phyloP scores from a whole-genome alignment of 495 filamentous ascomycete genomes.

The Gamarada debralockiae region DNA sequence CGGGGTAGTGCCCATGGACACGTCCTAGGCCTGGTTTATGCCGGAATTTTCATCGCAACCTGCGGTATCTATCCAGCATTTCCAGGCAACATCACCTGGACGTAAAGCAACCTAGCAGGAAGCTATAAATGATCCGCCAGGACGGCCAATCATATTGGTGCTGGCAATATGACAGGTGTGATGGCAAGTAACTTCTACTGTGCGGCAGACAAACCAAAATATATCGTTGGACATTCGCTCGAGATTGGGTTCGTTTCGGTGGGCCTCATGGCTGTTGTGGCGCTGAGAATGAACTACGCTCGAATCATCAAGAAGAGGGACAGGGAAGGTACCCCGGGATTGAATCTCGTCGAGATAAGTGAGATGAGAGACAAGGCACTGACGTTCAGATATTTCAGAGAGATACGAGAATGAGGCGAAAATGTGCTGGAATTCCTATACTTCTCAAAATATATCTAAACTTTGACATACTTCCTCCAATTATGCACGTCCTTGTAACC shows the following conservation, averaged over 20 bases:
- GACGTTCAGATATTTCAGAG: conserved; percentile 69
- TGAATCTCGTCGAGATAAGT: conserved; percentile 45
- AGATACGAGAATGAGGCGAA: no score
- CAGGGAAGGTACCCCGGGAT: conserved; percentile 37
- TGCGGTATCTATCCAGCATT: conserved; percentile 59
- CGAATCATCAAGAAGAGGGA: conserved; percentile 58
- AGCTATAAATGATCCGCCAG: conserved; percentile 67
- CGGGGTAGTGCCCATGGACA: conserved; percentile 33
- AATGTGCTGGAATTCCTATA: no score
- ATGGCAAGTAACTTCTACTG: conserved; percentile 81
- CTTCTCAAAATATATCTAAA: not conserved
- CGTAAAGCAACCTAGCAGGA: conserved; percentile 67
- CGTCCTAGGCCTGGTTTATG: conserved; percentile 65
- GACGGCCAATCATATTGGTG: conserved; percentile 72
- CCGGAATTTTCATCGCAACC: conserved; percentile 67
- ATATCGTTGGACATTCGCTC: conserved; percentile 63
- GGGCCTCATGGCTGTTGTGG: conserved; percentile 54
- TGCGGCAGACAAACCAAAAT: conserved; percentile 56
- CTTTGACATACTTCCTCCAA: conserved; percentile 33
- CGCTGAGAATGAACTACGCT: conserved; percentile 53
- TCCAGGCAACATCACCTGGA: conserved; percentile 69
- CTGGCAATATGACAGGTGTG: conserved; percentile 68
- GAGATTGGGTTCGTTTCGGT: conserved; percentile 62
- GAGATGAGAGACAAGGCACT: conserved; percentile 59
- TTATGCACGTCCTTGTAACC: conserved; percentile 54